Evolutionary conservation across 164 flowering plant genomes (phyloP), one percentile per base, ranked within the genome.

Genomic region (Hamamelis virginiana): DNA sequence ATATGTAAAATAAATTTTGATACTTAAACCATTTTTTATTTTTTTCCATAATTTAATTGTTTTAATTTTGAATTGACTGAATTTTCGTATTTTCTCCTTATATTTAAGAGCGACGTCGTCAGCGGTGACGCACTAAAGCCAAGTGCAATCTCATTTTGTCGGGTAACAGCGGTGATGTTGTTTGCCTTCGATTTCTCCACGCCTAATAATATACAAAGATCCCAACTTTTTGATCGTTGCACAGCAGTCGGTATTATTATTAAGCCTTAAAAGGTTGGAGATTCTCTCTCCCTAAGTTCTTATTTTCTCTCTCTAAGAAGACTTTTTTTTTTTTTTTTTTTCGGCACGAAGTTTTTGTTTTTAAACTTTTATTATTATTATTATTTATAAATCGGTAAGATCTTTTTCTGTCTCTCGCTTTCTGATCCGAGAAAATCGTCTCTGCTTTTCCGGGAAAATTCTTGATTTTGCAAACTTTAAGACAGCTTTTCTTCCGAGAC

Each of bases 61-160:
- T 33, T 33, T 33, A 33, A 33, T 33, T 2, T 33, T 33, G n/a
- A n/a, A n/a, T 33, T 33, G 41, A 33, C 41, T 2, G 6, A 33
- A 33, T 33, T 33, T 33, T 33, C 41, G 2, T 33, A 2, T 33
- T 33, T 33, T 2, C 4, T 33, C 6, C 6, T 33, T 6, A 33
- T 6, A 33, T 33, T 33, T 33, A 55, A 55, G 21, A 57, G 15
- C 2, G 12, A 14, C 60, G 26, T 57, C 60, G 60, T 57, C 25
- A 57, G 60, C 60, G 28, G 60, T 57, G 60, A 57, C 60, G 60
- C 5, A 57, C 60, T 57, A 38, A 25, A 4, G 18, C n/a, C 25
- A 0, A 21, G 21, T 51, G 21, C 55, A 51, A 51, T 51, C 55
- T 51, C 22, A 51, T 18, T 33, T 33, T 33, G 41, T 33, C 41